Percentiles rank a stretch among this genome's conserved stretches.
Conservation (phyloP, 768 basidiomycete genomes). For the Trametes sanguinea region DNA sequence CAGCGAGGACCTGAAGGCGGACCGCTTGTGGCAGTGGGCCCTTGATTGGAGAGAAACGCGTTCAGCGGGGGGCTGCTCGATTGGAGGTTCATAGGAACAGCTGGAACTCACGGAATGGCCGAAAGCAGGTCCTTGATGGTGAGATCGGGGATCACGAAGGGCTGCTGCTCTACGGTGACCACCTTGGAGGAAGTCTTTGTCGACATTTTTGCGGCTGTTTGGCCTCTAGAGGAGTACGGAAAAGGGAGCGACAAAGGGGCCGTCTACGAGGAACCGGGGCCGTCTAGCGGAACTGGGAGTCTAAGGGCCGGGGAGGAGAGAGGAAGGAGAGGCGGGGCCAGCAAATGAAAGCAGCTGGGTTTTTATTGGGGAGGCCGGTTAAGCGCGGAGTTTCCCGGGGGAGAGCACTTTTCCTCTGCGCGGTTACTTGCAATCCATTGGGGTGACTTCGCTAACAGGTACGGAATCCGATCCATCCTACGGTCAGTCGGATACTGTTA, state of each 20-base stretch:
- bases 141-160: conserved; percentile 76
- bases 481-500: too few species aligned
- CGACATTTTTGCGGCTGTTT: conserved; percentile 18
- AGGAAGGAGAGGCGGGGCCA: conserved; percentile 20
- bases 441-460: too few species aligned
- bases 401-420: background rate
- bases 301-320: conserved; percentile 10
- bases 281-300: conserved; percentile 15
- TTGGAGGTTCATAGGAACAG: background rate
- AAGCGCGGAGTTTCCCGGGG: conserved; percentile 19
- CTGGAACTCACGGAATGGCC: conserved; percentile 70
- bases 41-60: conserved; percentile 37
- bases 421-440: background rate
- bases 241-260: conserved; percentile 9
- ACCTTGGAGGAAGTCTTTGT: conserved; percentile 17
- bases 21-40: conserved; percentile 88
- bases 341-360: background rate
- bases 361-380: conserved; percentile 23
- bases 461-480: too few species aligned
- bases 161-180: conserved; percentile 53
- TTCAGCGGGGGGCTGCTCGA: too few species aligned
- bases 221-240: background rate
- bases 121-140: conserved; percentile 84
- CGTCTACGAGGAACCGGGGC: conserved; percentile 10
- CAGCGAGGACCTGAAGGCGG: conserved; percentile 71